These are phyloP conservation scores for Elongisporangium prolatum DNA, from an alignment of 352 stramenopile genomes.

Conservation along the genomic window DNA sequence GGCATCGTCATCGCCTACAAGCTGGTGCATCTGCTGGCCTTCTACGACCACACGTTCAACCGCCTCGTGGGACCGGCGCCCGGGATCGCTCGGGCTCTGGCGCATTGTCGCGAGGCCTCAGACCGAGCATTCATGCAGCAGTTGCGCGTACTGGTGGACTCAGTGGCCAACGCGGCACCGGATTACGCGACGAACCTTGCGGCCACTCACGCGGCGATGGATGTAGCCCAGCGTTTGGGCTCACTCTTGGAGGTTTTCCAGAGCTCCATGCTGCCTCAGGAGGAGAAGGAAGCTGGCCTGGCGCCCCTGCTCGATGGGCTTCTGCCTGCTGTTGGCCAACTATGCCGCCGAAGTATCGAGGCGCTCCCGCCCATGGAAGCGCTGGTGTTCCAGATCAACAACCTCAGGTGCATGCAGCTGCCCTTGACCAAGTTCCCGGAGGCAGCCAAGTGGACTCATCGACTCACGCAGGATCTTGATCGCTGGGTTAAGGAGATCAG, in stretches of 20 bases:
- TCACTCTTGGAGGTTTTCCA: conserved; percentile 56
- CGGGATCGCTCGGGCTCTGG: conserved; percentile 26
- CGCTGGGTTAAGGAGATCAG: conserved; percentile 36
- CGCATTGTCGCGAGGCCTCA: conserved; percentile 31
- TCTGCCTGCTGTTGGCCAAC: conserved; percentile 37
- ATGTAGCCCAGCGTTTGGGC: conserved; percentile 50
- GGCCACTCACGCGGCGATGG: conserved; percentile 52
- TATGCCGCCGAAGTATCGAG: conserved; percentile 43
- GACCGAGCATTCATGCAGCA: conserved; percentile 49
- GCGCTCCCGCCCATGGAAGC: conserved; percentile 36
- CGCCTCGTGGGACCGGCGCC: conserved; percentile 26
- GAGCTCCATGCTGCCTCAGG: conserved; percentile 45
- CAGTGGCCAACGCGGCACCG: conserved; percentile 34
- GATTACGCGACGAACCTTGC: conserved; percentile 56
- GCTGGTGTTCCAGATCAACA: conserved; percentile 68
- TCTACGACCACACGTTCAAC: conserved; percentile 61
- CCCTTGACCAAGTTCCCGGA: conserved; percentile 38
- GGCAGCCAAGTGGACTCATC: conserved; percentile 28
- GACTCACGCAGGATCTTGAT: conserved; percentile 28
- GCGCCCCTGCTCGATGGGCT: conserved; percentile 44
- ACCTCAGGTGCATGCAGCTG: conserved; percentile 59
- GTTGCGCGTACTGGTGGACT: conserved; percentile 44
- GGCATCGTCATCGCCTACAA: conserved; percentile 60
- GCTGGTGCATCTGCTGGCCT: conserved; percentile 58
- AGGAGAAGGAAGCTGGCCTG: conserved; percentile 48